Percentiles rank a stretch among this genome's conserved stretches.
phyloP scores from a whole-genome alignment of 2,329 filamentous ascomycete genomes.

The Colletotrichum incanum region DNA sequence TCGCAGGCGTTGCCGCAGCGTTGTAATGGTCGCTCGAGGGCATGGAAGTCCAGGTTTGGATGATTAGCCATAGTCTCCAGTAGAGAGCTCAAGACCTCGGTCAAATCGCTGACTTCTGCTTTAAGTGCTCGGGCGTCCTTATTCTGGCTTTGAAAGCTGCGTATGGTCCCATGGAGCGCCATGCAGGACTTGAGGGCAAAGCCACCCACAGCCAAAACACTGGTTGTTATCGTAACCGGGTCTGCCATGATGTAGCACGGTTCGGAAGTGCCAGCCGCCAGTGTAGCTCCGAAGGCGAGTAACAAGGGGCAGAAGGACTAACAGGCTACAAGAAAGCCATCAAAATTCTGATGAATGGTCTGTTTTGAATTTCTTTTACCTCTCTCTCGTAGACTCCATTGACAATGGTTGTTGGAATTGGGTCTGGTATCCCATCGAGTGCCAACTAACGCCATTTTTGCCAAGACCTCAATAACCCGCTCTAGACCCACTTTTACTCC shows the following conservation, averaged over 20 bases:
- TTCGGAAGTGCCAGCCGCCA: not conserved
- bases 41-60: conserved; percentile 13
- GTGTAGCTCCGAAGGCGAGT: not conserved
- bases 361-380: too few relatives aligned
- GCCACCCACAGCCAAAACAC: not conserved
- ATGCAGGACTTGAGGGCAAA: conserved; percentile 12
- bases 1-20: conserved; percentile 23
- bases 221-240: not conserved
- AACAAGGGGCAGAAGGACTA: not conserved
- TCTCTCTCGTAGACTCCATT: too few relatives aligned
- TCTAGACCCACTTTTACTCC: too few relatives aligned
- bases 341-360: too few relatives aligned
- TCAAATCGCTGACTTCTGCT: conserved; percentile 7
- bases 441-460: too few relatives aligned
- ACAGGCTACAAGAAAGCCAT: not conserved
- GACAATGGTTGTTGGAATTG: too few relatives aligned
- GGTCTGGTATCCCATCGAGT: too few relatives aligned
- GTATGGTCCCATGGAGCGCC: not conserved
- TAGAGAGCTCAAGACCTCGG: conserved; percentile 4
- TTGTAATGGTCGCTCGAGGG: conserved; percentile 4
- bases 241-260: conserved; percentile 8
- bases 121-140: conserved; percentile 19
- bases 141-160: conserved; percentile 5
- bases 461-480: too few relatives aligned
- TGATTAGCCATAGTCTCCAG: conserved; percentile 7